phyloP scores from a whole-genome alignment of 169 alveolate genomes.

The Cryptosporidium ryanae region DNA sequence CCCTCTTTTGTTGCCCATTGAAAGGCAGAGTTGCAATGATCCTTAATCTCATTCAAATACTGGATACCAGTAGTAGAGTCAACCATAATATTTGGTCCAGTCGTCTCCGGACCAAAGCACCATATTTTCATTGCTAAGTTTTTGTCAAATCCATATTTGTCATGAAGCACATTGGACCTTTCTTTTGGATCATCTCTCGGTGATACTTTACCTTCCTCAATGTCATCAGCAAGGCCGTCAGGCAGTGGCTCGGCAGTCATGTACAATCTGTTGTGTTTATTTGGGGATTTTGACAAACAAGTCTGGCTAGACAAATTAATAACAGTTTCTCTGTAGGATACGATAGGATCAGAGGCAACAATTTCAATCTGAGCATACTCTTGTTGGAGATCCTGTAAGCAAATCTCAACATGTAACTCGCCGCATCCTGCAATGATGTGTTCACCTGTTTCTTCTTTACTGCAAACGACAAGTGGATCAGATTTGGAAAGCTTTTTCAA shows the following conservation, averaged over 20 bases:
- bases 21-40: slow-evolving; percentile 98
- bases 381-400: slow-evolving; percentile 97
- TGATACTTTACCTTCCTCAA: slow-evolving; percentile 93
- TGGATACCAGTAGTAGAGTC: slow-evolving; percentile 97
- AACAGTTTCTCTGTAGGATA: slow-evolving; percentile 99
- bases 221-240: slow-evolving; percentile 95
- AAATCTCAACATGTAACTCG: slow-evolving; percentile 98
- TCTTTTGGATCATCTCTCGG: slow-evolving; percentile 95
- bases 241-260: slow-evolving; percentile 97
- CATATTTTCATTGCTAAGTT: slow-evolving; percentile 97
- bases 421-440: slow-evolving; percentile 99
- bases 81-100: slow-evolving; percentile 97
- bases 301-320: slow-evolving; percentile 90
- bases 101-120: slow-evolving; percentile 99
- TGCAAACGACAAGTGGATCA: slow-evolving; percentile 98
- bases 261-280: slow-evolving; percentile 98
- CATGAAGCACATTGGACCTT: slow-evolving; percentile 93
- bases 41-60: slow-evolving; percentile 98
- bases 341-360: slow-evolving; percentile 98
- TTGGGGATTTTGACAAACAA: slow-evolving; percentile 98
- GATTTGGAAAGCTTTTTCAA: slow-evolving; percentile 96
- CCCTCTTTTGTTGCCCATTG: slow-evolving; percentile 99
- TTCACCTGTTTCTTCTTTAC: slow-evolving; percentile 98
- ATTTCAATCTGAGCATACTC: slow-evolving; percentile 99
- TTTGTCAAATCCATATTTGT: slow-evolving; percentile 97